Evolutionary conservation across 2,329 filamentous ascomycete genomes (phyloP).

Genomic region (Botrytis aclada): DNA sequence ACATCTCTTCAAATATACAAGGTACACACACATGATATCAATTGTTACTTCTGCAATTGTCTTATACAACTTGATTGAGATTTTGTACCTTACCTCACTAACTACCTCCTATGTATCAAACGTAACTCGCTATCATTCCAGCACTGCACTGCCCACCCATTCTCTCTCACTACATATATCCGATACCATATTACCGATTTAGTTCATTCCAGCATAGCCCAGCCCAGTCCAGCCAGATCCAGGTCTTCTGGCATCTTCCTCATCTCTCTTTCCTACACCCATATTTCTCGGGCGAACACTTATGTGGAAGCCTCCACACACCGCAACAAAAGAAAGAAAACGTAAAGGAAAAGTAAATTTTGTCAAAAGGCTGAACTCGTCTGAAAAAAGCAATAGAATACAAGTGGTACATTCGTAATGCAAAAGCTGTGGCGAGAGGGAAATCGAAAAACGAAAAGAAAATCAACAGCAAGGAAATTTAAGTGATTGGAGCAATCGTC

Average conservation of each 20-base stretch:
- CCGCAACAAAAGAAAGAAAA: slow-evolving; percentile 1
- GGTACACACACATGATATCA: not conserved
- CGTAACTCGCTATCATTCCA: not conserved
- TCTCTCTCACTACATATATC: not conserved
- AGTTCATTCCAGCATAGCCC: not conserved
- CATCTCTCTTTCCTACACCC: not conserved
- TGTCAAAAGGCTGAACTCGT: not conserved
- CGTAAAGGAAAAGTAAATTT: not conserved
- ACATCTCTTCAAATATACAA: not conserved
- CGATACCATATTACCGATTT: not conserved
- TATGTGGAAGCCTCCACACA: not conserved
- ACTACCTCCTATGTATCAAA: not conserved
- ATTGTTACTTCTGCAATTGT: not conserved
- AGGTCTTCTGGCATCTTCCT: not conserved
- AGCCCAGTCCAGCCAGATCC: not conserved
- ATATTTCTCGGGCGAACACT: not conserved
- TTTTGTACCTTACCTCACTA: not conserved
- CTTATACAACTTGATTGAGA: not conserved
- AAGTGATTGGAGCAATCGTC: not conserved
- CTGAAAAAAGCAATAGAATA: slow-evolving; percentile 13
- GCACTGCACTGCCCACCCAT: not conserved
- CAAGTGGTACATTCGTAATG: slow-evolving; percentile 6
- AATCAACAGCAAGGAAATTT: not conserved
- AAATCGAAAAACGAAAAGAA: not conserved
- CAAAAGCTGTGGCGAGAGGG: not conserved